A percentile compares a stretch with the other conserved stretches of the same genome.
These are phyloP conservation scores for Elsinoe ampelina DNA, from an alignment of 2,329 filamentous ascomycete species.

Conservation along the genomic window DNA sequence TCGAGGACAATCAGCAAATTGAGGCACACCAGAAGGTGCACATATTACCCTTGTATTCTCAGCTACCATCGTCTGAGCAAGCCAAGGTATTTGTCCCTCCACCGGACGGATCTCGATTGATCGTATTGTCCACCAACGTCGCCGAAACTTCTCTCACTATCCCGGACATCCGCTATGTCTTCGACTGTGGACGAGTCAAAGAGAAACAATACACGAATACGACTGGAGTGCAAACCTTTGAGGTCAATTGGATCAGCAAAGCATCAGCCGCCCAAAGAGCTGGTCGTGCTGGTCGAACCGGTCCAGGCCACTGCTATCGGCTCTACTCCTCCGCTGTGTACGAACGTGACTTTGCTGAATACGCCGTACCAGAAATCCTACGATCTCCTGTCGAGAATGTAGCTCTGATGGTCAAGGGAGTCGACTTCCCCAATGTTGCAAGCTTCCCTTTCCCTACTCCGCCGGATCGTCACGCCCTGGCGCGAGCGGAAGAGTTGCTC, in stretches of 20 bases:
- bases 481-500: slow-evolving; percentile 76
- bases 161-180: slow-evolving; percentile 88
- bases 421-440: slow-evolving; percentile 81
- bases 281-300: slow-evolving; percentile 89
- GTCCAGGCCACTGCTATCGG: slow-evolving; percentile 89
- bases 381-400: slow-evolving; percentile 84
- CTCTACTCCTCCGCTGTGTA: slow-evolving; percentile 92
- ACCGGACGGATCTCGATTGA: slow-evolving; percentile 71
- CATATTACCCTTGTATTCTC: slow-evolving; percentile 85
- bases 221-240: slow-evolving; percentile 90
- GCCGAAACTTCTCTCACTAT: slow-evolving; percentile 97
- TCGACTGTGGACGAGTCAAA: slow-evolving; percentile 87
- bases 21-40: slow-evolving; percentile 59
- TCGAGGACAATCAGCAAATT: slow-evolving; percentile 42
- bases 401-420: slow-evolving; percentile 86
- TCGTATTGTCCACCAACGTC: slow-evolving; percentile 91
- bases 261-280: slow-evolving; percentile 85
- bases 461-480: slow-evolving; percentile 65
- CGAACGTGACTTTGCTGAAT: slow-evolving; percentile 78
- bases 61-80: slow-evolving; percentile 84
- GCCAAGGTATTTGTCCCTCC: slow-evolving; percentile 73
- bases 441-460: slow-evolving; percentile 96
- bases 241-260: slow-evolving; percentile 95
- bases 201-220: slow-evolving; percentile 80
- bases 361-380: slow-evolving; percentile 78